Evolutionary conservation across 768 basidiomycete genomes (phyloP), one percentile per base, ranked within the genome.

Genomic region (Exsudoporus frostii): DNA sequence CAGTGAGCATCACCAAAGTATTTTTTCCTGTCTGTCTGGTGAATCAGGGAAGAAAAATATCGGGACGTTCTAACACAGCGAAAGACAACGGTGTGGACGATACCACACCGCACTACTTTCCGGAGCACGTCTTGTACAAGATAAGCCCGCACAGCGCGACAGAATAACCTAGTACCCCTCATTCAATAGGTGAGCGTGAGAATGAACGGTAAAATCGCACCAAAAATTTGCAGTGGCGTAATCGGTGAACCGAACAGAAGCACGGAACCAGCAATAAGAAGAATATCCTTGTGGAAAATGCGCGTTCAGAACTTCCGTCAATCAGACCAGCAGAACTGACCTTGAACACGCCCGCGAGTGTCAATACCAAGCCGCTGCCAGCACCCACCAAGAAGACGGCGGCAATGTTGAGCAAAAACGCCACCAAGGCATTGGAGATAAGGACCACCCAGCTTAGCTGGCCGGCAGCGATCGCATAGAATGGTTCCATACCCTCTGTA

Each of bases 281-380:
- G 81, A 58, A 98, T 98, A 68, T 98, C 96, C 90, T 67, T 24
- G 13, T 3, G 10, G 17, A 90, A 20, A 33, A 29, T 4, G 10
- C 9, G 70, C 38, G 56, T 62, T 61, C 20, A 50, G 34, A 32
- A 32, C n/a, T 32, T 13, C 33, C n/a, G 19, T 32, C 27, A 14
- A 11, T 25, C 14, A 19, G 15, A 47, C 0, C 13, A 25, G 19
- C 20, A 25, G 25, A 40, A 67, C 76, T 38, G 62, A 88, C 86
- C 80, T 95, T 95, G 73, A 94, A 86, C 24, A 98, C 94, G 15
- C 95, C 95, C 3, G 95, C 94, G 5, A 98, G 80, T 3, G 95
- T 98, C 58, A 98, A 76, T 19, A 97, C 83, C 54, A 98, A 77
- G 2, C 94, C 92, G 45, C 87, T 89, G 15, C 87, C 94, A 0